phyloP scores from a whole-genome alignment of 1,284 basidiomycete genomes.

The Papiliotrema flavescens region DNA sequence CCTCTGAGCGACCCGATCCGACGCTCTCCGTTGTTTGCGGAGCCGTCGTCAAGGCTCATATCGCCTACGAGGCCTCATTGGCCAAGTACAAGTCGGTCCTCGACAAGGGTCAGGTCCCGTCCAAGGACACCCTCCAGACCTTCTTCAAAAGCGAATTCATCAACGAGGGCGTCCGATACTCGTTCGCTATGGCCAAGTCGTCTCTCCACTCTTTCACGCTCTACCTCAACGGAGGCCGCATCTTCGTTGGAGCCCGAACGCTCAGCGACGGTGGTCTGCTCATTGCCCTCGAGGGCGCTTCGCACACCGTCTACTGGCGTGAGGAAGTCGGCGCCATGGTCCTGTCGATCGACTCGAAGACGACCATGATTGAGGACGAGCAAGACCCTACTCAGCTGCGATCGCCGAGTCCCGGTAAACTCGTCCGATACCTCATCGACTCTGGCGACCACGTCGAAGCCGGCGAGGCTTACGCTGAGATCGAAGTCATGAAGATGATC shows the following conservation, averaged over 20 bases:
- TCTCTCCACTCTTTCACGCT: slow-evolving; percentile 86
- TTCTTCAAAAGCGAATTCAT: slow-evolving; percentile 98
- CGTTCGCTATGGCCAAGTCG: slow-evolving; percentile 90
- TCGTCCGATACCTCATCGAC: slow-evolving; percentile 91
- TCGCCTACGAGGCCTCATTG: slow-evolving; percentile 84
- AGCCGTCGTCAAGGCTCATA: slow-evolving; percentile 92
- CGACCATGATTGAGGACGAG: slow-evolving; percentile 98
- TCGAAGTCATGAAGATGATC: slow-evolving; percentile 99
- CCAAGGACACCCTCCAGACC: slow-evolving; percentile 90
- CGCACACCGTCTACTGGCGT: slow-evolving; percentile 97
- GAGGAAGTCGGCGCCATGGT: slow-evolving; percentile 95
- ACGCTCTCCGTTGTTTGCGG: slow-evolving; percentile 94
- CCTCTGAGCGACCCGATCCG: slow-evolving; percentile 90
- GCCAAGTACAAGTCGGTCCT: slow-evolving; percentile 91
- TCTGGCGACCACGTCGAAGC: slow-evolving; percentile 95
- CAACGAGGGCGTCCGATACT: slow-evolving; percentile 93
- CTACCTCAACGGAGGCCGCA: slow-evolving; percentile 91
- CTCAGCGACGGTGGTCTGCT: slow-evolving; percentile 94
- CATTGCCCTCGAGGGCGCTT: slow-evolving; percentile 85
- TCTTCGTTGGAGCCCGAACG: slow-evolving; percentile 81
- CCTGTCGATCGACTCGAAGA: slow-evolving; percentile 93
- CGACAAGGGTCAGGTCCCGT: slow-evolving; percentile 94
- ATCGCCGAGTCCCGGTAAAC: slow-evolving; percentile 94
- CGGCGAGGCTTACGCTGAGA: slow-evolving; percentile 96
- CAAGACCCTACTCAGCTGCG: slow-evolving; percentile 97